Evolutionary conservation across 179 eudicot genomes (phyloP).

Genomic region (Silene vulgaris): DNA sequence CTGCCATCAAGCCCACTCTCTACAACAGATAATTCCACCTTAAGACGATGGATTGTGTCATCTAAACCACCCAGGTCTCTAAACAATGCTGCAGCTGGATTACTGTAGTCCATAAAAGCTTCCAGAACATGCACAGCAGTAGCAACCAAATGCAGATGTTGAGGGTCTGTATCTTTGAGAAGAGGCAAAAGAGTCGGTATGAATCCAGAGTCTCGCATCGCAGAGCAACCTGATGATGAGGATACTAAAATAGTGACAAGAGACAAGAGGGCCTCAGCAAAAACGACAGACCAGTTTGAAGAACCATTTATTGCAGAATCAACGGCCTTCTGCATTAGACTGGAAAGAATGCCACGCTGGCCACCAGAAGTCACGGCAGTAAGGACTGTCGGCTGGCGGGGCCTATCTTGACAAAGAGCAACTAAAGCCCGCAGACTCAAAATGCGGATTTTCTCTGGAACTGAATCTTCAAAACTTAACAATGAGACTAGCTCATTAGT

Average conservation of each 20-base stretch:
- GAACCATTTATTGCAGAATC: constrained; percentile 65
- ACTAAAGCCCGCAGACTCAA: constrained; percentile 74
- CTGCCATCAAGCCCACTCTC: constrained; percentile 54
- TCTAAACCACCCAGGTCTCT: constrained; percentile 97
- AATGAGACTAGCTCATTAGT: constrained; percentile 82
- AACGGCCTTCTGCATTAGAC: constrained; percentile 98
- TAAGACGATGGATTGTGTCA: constrained; percentile 79
- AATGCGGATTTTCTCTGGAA: constrained; percentile 79
- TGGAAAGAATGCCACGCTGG: constrained; percentile 93
- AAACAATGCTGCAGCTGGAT: constrained; percentile 96
- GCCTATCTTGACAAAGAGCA: constrained; percentile 89
- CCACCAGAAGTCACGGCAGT: constrained; percentile 98
- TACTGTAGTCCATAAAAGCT: constrained; percentile 97
- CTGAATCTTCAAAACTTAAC: constrained; percentile 72
- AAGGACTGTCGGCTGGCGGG: constrained; percentile 84
- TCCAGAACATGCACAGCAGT: constrained; percentile 96
- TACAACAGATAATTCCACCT: constrained; percentile 65
- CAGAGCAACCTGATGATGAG: constrained; percentile 90
- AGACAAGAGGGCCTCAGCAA: constrained; percentile 89
- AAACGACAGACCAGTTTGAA: constrained; percentile 79
- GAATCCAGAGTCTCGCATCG: constrained; percentile 99
- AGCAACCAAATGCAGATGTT: constrained; percentile 89
- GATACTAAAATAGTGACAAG: constrained; percentile 87
- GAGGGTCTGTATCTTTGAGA: constrained; percentile 83
- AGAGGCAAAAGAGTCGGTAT: constrained; percentile 96